Base-by-base conservation (phyloP, 257 asterid species). In the Petunia axillaris region DNA sequence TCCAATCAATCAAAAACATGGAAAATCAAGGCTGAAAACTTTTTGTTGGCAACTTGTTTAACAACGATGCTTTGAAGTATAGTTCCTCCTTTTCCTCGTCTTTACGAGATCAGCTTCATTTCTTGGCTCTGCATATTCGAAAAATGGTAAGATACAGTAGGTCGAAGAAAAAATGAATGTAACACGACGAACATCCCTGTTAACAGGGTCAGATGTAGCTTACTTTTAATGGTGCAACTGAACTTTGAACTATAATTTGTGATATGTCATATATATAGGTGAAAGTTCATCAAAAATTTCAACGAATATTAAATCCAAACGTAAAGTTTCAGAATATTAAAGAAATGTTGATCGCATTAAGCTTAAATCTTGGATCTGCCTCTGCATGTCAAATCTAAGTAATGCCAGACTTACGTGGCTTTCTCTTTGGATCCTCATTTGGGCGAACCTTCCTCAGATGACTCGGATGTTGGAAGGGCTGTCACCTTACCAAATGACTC, bases 401-500 rank as follows among this genome's bases (percentile, higher is more conserved):
- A 35, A 0, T 73, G 36, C 62, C 8, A 1, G 40, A 87, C 97
- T 96, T 78, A 91, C 95, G 80, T 80, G 55, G 91, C 81, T 83
- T 88, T 93, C 68, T 92, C 92, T 66, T 84, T 85, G 46, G 93
- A 73, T 87, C 88, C 81, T 84, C 80, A 5, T 50, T 73, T 73
- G 35, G 62, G 78, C 50, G 89, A 16, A 75, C 84, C 92, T 85
- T 87, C 93, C 74, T 90, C 90, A 0, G 93, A 39, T n/a, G 89
- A 82, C 79, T 89, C 96, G 1, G 89, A 75, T 59, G 68, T 84
- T 9, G 90, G 13, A 85, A 95, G 76, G 77, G 90, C 86, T 6
- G 98, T 86, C 81, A 95, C 82, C 91, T 95, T 93, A 85, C 98
- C 98, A 16, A 95, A 93, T 4, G 99, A 93, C 84, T 95, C 98